These are phyloP conservation scores for Aspergillus transmontanensis DNA, from an alignment of 2,329 filamentous ascomycete species.

Conservation along the genomic window DNA sequence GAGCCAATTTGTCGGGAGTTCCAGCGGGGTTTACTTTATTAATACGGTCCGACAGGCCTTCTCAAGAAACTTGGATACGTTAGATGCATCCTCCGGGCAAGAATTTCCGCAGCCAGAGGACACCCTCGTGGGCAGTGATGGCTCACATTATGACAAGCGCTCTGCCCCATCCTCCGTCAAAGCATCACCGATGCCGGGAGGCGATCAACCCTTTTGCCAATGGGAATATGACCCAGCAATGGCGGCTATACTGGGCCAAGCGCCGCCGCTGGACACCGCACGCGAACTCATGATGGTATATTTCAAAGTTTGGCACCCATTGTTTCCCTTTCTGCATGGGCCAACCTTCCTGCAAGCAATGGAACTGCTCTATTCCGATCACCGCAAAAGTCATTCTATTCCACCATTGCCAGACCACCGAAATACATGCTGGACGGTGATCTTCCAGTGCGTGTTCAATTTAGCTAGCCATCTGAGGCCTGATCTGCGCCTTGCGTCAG, in stretches of 20 bases:
- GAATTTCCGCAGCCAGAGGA: slow-evolving; percentile 35
- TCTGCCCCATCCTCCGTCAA: slow-evolving; percentile 14
- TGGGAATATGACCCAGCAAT: slow-evolving; percentile 35
- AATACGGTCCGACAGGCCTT: slow-evolving; percentile 59
- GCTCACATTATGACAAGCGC: slow-evolving; percentile 23
- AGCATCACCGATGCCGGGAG: slow-evolving; percentile 8
- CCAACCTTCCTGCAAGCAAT: slow-evolving; percentile 52
- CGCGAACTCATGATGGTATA: slow-evolving; percentile 51
- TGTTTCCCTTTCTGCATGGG: slow-evolving; percentile 56
- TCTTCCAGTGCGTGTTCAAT: slow-evolving; percentile 56
- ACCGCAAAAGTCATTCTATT: not conserved
- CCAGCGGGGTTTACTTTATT: slow-evolving; percentile 57
- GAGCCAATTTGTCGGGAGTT: slow-evolving; percentile 56
- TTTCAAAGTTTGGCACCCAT: slow-evolving; percentile 55
- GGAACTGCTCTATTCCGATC: slow-evolving; percentile 44
- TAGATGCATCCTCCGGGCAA: slow-evolving; percentile 17
- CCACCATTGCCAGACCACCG: slow-evolving; percentile 20
- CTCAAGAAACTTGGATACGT: slow-evolving; percentile 35
- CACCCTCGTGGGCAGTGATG: slow-evolving; percentile 31
- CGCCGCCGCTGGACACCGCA: slow-evolving; percentile 35
- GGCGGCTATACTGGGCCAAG: slow-evolving; percentile 27
- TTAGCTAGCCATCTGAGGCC: slow-evolving; percentile 44
- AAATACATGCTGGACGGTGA: slow-evolving; percentile 37
- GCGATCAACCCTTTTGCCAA: slow-evolving; percentile 16
- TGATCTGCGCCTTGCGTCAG: slow-evolving; percentile 34